Conservation (phyloP, 768 basidiomycete species). For the Neoboletus brunneissimus region DNA sequence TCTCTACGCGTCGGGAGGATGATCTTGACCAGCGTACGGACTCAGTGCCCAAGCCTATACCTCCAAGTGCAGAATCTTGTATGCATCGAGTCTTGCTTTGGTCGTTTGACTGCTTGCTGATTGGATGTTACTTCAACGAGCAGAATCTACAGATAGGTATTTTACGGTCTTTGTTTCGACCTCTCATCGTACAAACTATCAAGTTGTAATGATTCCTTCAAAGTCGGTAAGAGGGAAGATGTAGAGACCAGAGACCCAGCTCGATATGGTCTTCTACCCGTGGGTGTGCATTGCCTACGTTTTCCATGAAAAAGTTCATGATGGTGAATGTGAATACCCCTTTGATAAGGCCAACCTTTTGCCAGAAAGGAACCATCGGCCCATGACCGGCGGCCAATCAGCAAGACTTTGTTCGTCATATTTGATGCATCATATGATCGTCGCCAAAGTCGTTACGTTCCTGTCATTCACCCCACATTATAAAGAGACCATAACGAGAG, state of each 20-base stretch:
- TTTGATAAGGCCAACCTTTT: background rate
- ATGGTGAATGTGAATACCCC: slow-evolving; percentile 7
- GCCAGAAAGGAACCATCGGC: background rate
- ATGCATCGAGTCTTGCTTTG: background rate
- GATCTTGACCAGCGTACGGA: slow-evolving; percentile 31
- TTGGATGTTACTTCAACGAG: background rate
- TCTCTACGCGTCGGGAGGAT: slow-evolving; percentile 52
- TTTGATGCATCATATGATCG: background rate
- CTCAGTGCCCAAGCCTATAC: slow-evolving; percentile 14
- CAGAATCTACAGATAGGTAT: slow-evolving; percentile 19
- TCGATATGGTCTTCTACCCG: slow-evolving; percentile 7
- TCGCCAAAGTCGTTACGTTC: slow-evolving; percentile 5
- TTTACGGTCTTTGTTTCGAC: background rate
- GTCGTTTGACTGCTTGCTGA: background rate
- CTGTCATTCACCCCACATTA: background rate
- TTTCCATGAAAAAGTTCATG: slow-evolving; percentile 3
- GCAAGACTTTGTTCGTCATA: background rate
- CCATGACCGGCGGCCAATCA: background rate
- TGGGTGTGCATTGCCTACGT: slow-evolving; percentile 1
- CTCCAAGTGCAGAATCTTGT: slow-evolving; percentile 19
- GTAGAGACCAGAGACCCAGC: slow-evolving; percentile 4
- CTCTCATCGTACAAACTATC: slow-evolving; percentile 11
- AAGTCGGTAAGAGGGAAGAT: slow-evolving; percentile 1
- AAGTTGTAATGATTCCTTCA: slow-evolving; percentile 14
- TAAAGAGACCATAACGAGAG: background rate